Conservation (phyloP, 2,329 filamentous ascomycete genomes). For the Aspergillus pseudoglaucus region DNA sequence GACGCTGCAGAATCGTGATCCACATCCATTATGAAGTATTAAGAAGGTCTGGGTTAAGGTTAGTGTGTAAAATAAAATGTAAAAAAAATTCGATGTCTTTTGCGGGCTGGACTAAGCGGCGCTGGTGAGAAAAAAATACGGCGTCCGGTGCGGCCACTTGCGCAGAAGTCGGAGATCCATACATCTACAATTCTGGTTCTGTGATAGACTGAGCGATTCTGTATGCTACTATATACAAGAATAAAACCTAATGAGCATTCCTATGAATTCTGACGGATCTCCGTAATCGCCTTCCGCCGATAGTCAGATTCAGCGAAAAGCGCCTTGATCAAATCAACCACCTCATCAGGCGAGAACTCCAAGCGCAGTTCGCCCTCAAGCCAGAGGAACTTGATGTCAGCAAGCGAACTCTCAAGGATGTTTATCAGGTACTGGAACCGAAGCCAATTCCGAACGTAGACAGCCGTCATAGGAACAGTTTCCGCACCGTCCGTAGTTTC, state of each 20-base stretch:
- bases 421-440: conserved; percentile 60
- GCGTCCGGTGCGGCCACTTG: conserved; percentile 34
- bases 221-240: background rate
- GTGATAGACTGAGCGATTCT: background rate
- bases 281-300: conserved; percentile 51
- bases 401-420: conserved; percentile 56
- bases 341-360: conserved; percentile 56
- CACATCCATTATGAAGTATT: conserved; percentile 19
- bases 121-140: conserved; percentile 35
- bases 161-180: conserved; percentile 31
- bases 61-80: background rate
- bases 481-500: conserved; percentile 28
- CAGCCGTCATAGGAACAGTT: conserved; percentile 48
- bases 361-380: conserved; percentile 56
- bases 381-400: conserved; percentile 62
- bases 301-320: conserved; percentile 59
- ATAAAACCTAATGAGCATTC: background rate
- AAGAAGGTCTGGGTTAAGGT: background rate
- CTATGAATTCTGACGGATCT: conserved; percentile 40
- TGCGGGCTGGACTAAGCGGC: conserved; percentile 23
- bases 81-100: conserved; percentile 13
- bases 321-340: conserved; percentile 57
- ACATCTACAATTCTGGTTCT: background rate
- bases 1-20: conserved; percentile 13
- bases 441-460: conserved; percentile 59